Base-by-base conservation (phyloP, 2,329 filamentous ascomycete species). In the Huntiella moniliformis region DNA sequence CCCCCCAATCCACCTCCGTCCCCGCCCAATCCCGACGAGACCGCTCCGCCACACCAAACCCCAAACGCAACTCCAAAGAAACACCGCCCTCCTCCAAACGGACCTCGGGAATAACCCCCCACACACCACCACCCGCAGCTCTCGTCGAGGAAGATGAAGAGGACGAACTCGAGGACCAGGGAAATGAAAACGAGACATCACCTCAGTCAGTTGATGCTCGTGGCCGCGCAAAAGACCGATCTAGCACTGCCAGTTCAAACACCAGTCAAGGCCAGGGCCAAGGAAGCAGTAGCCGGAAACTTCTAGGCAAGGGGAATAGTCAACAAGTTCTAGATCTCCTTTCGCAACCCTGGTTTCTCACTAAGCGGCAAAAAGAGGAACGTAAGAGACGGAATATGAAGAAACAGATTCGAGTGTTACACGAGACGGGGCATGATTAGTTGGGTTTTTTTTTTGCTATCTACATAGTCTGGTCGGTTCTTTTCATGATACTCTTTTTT, bases 391-490 rank as follows among this genome's bases (percentile, higher is more conserved):
- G 58, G 32, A 56, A 58, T 17, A 50, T 66, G 40, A 59, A 59
- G 52, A 58, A 56, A 36, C 58, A 57, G 16, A 64, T 65, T 44
- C 56, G 56, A 44, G 55, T 61, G 46, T 51, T 64, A 31, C 55
- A 55, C n/a, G 56, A 58, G 42, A 51, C 50, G 33, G 47, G 11
- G 7, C 36, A 16, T 38, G 35, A 39, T 45, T 13, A 13, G n/a
- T 15, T 34, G 11, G 40, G 31, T 33, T 10, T 2, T 39, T 39
- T 39, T 15, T 17, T 18, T 39, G 13, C 8, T 33, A 28, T 33
- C 13, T 33, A 10, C 13, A 34, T 18, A 35, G 18, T 33, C n/a
- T 33, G n/a, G 31, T 13, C 16, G 17, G n/a, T 17, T 10, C 22
- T 15, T 33, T 35, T 42, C 33, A 33, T 42, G 22, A 22, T 42